A percentile compares a stretch with the other conserved stretches of the same genome.
Conservation (phyloP, 192 early-diverging fungal genomes). For the Coemansia sp. region DNA sequence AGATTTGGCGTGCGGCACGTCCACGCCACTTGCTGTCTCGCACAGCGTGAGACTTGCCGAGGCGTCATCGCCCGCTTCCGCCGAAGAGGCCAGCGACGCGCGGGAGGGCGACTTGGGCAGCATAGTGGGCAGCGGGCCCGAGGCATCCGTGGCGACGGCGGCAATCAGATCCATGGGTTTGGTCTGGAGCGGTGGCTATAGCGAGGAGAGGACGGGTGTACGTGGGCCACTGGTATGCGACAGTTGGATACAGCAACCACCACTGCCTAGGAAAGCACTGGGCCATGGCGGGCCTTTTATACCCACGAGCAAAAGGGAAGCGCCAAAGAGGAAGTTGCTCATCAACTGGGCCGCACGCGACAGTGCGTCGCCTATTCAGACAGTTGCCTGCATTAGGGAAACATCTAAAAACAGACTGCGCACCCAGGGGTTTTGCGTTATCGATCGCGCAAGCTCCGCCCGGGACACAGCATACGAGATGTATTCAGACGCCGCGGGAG, state of each 20-base stretch:
- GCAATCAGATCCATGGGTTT: conserved; percentile 2
- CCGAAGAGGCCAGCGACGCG: conserved; percentile 11
- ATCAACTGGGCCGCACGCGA: background rate
- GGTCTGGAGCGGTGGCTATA: too few relatives aligned
- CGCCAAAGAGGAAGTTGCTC: too few relatives aligned
- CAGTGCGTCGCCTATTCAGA: background rate
- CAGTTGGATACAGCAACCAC: too few relatives aligned
- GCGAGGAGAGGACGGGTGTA: too few relatives aligned
- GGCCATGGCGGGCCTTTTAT: too few relatives aligned
- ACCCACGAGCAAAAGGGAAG: too few relatives aligned
- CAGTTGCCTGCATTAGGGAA: too few relatives aligned
- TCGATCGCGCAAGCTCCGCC: background rate
- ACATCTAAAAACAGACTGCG: background rate
- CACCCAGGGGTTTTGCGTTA: background rate
- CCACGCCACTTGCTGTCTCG: conserved; percentile 5
- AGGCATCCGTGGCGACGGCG: too few relatives aligned
- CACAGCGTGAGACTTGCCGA: conserved; percentile 27
- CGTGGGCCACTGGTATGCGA: too few relatives aligned
- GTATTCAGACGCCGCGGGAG: too few relatives aligned
- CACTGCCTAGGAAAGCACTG: too few relatives aligned
- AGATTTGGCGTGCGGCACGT: background rate
- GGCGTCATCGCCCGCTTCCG: conserved; percentile 6
- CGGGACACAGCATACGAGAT: too few relatives aligned
- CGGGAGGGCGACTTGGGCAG: conserved; percentile 23
- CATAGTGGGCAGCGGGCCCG: background rate